Conservation (phyloP, 192 early-diverging fungal genomes). For the Backusella morwellensis region DNA sequence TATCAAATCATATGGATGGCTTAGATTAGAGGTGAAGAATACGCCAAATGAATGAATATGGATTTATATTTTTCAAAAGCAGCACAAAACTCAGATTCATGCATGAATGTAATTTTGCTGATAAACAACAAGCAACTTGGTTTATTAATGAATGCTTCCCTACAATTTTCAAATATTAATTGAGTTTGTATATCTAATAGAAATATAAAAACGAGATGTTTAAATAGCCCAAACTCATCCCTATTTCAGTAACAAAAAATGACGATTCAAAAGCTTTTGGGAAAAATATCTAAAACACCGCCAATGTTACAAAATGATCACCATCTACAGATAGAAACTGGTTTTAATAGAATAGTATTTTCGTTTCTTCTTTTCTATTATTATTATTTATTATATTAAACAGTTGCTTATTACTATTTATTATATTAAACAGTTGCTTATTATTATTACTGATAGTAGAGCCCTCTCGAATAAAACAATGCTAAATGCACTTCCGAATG, state of each 20-base stretch:
- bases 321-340: not conserved
- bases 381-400: not conserved
- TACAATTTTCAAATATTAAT: no score
- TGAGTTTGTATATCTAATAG: no score
- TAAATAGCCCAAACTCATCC: not conserved
- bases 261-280: not conserved
- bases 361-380: not conserved
- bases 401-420: not conserved
- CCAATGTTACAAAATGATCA: not conserved
- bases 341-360: not conserved
- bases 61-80: no score
- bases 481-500: not conserved
- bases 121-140: no score
- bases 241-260: not conserved
- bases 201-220: not conserved
- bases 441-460: not conserved
- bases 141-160: no score
- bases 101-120: no score
- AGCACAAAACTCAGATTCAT: no score
- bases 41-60: no score
- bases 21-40: no score
- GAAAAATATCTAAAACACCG: not conserved
- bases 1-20: no score
- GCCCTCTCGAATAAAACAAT: not conserved
- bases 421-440: not conserved